Percentiles rank a stretch among this genome's conserved stretches.
These are phyloP conservation scores for Taphrina sp. DNA, from an alignment of 1,139 yeast species.

Conservation along the genomic window DNA sequence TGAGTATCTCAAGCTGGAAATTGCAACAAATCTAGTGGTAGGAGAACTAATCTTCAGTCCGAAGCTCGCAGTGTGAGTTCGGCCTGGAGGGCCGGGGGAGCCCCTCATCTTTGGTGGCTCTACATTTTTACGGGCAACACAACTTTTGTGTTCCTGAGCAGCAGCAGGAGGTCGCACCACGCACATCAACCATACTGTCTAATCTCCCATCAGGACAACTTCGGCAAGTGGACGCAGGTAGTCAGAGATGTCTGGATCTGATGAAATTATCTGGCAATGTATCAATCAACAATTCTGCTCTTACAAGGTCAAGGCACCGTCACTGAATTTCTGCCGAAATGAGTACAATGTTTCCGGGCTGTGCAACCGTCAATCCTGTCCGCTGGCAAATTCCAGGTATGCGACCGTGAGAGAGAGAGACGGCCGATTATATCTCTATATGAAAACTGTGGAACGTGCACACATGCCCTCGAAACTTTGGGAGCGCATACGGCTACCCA, in stretches of 20 bases:
- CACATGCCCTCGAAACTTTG: constrained; percentile 90
- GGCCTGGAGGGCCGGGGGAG: no score
- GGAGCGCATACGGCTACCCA: constrained; percentile 88
- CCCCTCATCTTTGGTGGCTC: no score
- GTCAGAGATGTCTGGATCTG: constrained; percentile 23
- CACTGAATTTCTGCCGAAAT: constrained; percentile 45
- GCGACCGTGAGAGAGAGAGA: constrained; percentile 90
- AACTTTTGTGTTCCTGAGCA: no score
- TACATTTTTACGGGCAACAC: no score
- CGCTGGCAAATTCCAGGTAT: constrained; percentile 90
- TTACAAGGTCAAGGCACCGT: constrained; percentile 59
- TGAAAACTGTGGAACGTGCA: constrained; percentile 96
- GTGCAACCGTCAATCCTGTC: constrained; percentile 90
- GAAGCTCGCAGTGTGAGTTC: no score
- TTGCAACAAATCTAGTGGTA: no score
- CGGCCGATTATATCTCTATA: constrained; percentile 83
- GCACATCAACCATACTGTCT: no score
- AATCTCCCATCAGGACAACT: no score
- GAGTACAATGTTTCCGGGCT: constrained; percentile 85
- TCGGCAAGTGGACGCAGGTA: no score
- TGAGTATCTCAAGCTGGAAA: no score
- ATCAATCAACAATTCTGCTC: constrained; percentile 88
- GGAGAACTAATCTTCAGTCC: no score
- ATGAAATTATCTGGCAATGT: constrained; percentile 83
- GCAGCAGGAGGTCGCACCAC: no score